Conservation (phyloP, 1,284 basidiomycete species). For the Vanrija humicola region DNA sequence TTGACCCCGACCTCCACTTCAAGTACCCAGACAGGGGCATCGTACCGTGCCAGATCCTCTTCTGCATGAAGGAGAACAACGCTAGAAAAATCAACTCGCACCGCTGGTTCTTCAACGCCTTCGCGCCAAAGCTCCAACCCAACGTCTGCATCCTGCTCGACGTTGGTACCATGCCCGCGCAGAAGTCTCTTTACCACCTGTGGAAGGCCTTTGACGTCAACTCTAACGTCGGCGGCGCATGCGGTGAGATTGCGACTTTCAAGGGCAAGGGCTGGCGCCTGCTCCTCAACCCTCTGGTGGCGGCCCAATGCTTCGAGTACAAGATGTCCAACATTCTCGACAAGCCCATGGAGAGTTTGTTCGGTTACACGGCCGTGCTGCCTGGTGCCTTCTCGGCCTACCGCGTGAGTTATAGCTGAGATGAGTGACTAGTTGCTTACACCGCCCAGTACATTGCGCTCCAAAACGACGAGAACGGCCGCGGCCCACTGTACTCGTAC, state of each 20-base stretch:
- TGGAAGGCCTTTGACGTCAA: slow-evolving; percentile 95
- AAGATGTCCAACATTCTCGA: slow-evolving; percentile 85
- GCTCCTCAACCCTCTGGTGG: slow-evolving; percentile 81
- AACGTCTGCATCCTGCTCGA: slow-evolving; percentile 60
- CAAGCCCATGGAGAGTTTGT: slow-evolving; percentile 88
- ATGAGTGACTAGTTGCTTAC: slow-evolving; percentile 14
- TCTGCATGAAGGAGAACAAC: slow-evolving; percentile 65
- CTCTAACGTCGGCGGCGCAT: slow-evolving; percentile 88
- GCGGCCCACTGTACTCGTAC: slow-evolving; percentile 88
- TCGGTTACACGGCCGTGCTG: slow-evolving; percentile 75
- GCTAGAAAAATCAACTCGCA: slow-evolving; percentile 92
- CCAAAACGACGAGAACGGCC: slow-evolving; percentile 77
- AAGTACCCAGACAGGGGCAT: slow-evolving; percentile 90
- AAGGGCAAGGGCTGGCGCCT: slow-evolving; percentile 82
- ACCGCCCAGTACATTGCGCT: slow-evolving; percentile 48
- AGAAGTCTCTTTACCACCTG: slow-evolving; percentile 75
- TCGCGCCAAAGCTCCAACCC: slow-evolving; percentile 59
- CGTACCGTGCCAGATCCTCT: slow-evolving; percentile 86
- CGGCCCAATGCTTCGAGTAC: slow-evolving; percentile 92
- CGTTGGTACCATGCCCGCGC: slow-evolving; percentile 83
- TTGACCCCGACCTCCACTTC: slow-evolving; percentile 86
- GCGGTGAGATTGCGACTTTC: slow-evolving; percentile 89
- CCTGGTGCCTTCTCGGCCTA: slow-evolving; percentile 96
- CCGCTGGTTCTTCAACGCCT: slow-evolving; percentile 93
- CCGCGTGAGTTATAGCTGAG: slow-evolving; percentile 30